Base-by-base conservation (phyloP, 2,329 filamentous ascomycete species). In the Acrocalymma vagum region DNA sequence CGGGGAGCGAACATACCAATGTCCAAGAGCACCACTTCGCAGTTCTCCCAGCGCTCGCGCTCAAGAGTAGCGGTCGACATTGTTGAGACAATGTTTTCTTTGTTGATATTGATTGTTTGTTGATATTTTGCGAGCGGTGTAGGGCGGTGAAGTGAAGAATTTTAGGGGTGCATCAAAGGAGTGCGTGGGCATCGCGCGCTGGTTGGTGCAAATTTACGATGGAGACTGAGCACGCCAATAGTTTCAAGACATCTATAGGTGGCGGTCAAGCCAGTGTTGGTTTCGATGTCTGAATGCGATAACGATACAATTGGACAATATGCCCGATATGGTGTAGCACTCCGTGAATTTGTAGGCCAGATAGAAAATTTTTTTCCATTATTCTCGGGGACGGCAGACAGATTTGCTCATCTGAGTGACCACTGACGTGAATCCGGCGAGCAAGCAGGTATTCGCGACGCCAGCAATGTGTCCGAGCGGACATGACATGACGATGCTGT, bases 21-120 rank as follows among this genome's bases (percentile, higher is more conserved):
- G 65, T 83, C 80, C 53, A 83, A 75, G 57, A 83, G 65, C 56
- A 81, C 72, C 23, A 77, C 74, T 58, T 77, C 76, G 37, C 76
- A 57, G 53, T 42, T 38, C 30, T 34, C 48, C 63, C 65, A 69
- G 45, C 63, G 62, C 44, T 38, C 52, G 44, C 22, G 16, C 42
- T 68, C 50, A 45, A 68, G 45, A 22, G 56, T 45, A 23, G 53
- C 57, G 51, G 38, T 42, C 50, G 56, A 48, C 63, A 63, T 65
- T n/a, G n/a, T n/a, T n/a, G n/a, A n/a, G n/a, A n/a, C n/a, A n/a
- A n/a, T n/a, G n/a, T n/a, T n/a, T n/a, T n/a, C n/a, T n/a, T n/a
- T n/a, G n/a, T n/a, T n/a, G 47, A 44, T 58, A 51, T 42, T 43
- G 46, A 37, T 47, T 44, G 36, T 51, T 45, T 43, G 50, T 51